Conservation (phyloP, 2,329 filamentous ascomycete genomes). For the Corynespora cassiicola region DNA sequence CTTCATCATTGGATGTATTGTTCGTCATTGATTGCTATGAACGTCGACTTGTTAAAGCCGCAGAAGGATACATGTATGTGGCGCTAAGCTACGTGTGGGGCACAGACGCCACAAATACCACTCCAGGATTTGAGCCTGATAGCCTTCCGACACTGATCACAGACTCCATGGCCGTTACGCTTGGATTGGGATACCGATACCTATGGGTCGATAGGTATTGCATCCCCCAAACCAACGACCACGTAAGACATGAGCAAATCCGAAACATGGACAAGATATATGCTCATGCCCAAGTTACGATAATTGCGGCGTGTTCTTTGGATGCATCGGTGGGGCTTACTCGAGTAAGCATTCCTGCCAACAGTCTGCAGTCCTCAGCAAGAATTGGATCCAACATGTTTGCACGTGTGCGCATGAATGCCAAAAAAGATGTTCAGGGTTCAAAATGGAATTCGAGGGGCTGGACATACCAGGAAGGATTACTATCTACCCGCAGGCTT, state of each 20-base stretch:
- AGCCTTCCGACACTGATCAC: background rate
- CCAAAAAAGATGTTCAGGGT: too few relatives aligned
- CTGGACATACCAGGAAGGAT: slow-evolving; percentile 11
- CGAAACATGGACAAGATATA: slow-evolving; percentile 5
- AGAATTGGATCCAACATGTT: too few relatives aligned
- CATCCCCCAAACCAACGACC: slow-evolving; percentile 1
- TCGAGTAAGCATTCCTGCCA: too few relatives aligned
- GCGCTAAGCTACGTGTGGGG: slow-evolving; percentile 11
- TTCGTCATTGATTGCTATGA: too few relatives aligned
- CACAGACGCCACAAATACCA: too few relatives aligned
- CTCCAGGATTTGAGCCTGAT: too few relatives aligned
- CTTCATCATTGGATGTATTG: too few relatives aligned
- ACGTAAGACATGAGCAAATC: slow-evolving; percentile 1
- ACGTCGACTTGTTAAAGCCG: too few relatives aligned
- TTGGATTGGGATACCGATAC: background rate
- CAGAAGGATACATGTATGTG: too few relatives aligned
- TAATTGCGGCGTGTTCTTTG: slow-evolving; percentile 5
- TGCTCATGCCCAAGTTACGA: background rate
- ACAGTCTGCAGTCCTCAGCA: too few relatives aligned
- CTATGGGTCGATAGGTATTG: slow-evolving; percentile 5
- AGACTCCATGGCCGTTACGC: slow-evolving; percentile 1
- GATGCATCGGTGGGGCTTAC: too few relatives aligned
- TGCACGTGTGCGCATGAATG: too few relatives aligned
- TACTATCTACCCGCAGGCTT: slow-evolving; percentile 5
- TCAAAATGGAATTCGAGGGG: slow-evolving; percentile 6